A percentile compares a stretch with the other conserved stretches of the same genome.
These are phyloP conservation scores for Chrysoporthe deuterocubensis DNA, from an alignment of 2,329 filamentous ascomycete genomes.

Conservation along the genomic window DNA sequence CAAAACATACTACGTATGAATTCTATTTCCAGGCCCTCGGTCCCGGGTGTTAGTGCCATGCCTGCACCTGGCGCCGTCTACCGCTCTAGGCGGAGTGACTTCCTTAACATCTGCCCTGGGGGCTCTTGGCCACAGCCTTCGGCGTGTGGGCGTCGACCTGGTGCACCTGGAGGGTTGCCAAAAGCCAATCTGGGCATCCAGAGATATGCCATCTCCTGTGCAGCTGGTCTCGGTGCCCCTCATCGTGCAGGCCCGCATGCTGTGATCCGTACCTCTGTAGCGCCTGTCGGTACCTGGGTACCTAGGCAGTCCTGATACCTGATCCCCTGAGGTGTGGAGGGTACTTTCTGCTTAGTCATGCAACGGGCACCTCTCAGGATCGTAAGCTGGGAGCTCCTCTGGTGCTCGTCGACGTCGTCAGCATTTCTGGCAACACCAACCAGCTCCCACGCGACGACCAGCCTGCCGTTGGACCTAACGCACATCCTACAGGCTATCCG, in stretches of 20 bases:
- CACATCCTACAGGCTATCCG: not conserved
- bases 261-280: too few relatives aligned
- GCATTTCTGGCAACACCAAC: constrained; percentile 8
- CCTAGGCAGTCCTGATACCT: not conserved
- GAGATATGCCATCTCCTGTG: not conserved
- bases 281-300: not conserved
- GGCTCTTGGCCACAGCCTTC: not conserved
- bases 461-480: not conserved
- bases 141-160: not conserved
- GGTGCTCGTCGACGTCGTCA: constrained; percentile 23
- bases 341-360: constrained; percentile 6
- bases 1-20: too few relatives aligned
- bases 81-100: not conserved
- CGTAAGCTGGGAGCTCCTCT: constrained; percentile 15
- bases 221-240: not conserved
- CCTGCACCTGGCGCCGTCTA: not conserved
- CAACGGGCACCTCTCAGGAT: constrained; percentile 13
- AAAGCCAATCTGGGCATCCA: not conserved
- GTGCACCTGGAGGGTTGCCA: not conserved
- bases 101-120: not conserved
- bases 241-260: too few relatives aligned
- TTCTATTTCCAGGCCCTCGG: not conserved
- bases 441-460: constrained; percentile 7
- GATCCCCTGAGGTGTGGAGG: not conserved
- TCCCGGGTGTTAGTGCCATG: not conserved